These are phyloP conservation scores for Spergularia azorica DNA, from an alignment of 179 eudicot genomes.

Conservation along the genomic window DNA sequence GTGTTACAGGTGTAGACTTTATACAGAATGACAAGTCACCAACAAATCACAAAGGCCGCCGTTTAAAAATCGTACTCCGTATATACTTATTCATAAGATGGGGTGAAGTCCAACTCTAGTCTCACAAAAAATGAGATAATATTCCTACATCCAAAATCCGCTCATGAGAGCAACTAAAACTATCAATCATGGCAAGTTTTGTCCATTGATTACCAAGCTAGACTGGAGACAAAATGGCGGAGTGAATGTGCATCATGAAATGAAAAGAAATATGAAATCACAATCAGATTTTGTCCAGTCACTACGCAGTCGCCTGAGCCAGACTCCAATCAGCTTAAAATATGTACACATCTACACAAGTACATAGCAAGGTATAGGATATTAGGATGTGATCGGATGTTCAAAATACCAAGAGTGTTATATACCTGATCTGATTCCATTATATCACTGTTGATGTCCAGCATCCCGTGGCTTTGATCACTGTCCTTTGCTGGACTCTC, in stretches of 20 bases:
- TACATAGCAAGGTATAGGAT: neutral
- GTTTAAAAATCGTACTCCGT: too few species aligned
- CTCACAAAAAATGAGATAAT: too few species aligned
- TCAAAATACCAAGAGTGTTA: neutral
- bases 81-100: too few species aligned
- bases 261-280: neutral
- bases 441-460: slow-evolving; percentile 36
- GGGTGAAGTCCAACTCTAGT: too few species aligned
- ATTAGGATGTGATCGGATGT: neutral
- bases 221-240: neutral
- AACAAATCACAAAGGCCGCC: too few species aligned
- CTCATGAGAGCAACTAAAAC: too few species aligned
- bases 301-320: neutral
- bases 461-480: slow-evolving; percentile 20
- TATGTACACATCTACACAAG: too few species aligned
- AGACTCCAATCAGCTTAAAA: neutral
- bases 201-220: neutral
- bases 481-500: slow-evolving; percentile 18
- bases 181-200: too few species aligned
- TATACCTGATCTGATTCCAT: slow-evolving; percentile 48
- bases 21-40: too few species aligned
- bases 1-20: too few species aligned
- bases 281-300: neutral
- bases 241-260: neutral
- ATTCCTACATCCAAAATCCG: too few species aligned